Conservation (phyloP, 805 yeast species). For the Schwanniomyces vanrijiae region DNA sequence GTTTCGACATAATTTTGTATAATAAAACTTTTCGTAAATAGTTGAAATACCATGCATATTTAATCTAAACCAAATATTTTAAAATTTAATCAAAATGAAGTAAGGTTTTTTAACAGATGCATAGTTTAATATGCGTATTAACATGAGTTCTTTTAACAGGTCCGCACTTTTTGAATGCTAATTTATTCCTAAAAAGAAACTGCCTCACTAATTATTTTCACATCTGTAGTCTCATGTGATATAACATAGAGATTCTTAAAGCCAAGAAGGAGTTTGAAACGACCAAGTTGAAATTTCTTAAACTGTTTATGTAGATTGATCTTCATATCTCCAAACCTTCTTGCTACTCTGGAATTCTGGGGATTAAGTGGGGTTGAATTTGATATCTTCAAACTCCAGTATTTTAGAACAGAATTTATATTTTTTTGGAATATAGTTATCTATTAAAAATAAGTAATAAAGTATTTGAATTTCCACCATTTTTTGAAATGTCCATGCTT, state of each 20-base stretch:
- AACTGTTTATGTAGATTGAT: slow-evolving; percentile 8
- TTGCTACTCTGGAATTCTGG: slow-evolving; percentile 2
- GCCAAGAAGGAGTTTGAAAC: slow-evolving; percentile 4
- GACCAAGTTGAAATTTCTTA: slow-evolving; percentile 7
- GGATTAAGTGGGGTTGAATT: slow-evolving; percentile 5
- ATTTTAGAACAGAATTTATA: slow-evolving; percentile 5
- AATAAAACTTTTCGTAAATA: slow-evolving; percentile 1
- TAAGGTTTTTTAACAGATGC: slow-evolving; percentile 9
- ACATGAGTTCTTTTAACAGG: slow-evolving; percentile 8
- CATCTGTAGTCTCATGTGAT: background rate
- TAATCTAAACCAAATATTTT: slow-evolving; percentile 1
- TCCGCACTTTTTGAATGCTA: slow-evolving; percentile 2
- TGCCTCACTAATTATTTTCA: slow-evolving; percentile 1
- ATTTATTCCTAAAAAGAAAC: background rate
- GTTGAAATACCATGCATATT: slow-evolving; percentile 2
- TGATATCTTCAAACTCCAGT: slow-evolving; percentile 3
- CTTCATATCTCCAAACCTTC: slow-evolving; percentile 5
- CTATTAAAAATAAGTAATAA: slow-evolving; percentile 9
- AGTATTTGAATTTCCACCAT: slow-evolving; percentile 4
- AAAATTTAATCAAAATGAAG: slow-evolving; percentile 4
- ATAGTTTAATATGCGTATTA: slow-evolving; percentile 4
- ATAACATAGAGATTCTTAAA: slow-evolving; percentile 9
- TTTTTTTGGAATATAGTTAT: slow-evolving; percentile 4
- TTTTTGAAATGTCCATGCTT: background rate
- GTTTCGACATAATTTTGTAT: slow-evolving; percentile 5